Evolutionary conservation across 169 alveolate species (phyloP), one percentile per base, ranked within the genome.

Genomic region (Cryptosporidium felis): DNA sequence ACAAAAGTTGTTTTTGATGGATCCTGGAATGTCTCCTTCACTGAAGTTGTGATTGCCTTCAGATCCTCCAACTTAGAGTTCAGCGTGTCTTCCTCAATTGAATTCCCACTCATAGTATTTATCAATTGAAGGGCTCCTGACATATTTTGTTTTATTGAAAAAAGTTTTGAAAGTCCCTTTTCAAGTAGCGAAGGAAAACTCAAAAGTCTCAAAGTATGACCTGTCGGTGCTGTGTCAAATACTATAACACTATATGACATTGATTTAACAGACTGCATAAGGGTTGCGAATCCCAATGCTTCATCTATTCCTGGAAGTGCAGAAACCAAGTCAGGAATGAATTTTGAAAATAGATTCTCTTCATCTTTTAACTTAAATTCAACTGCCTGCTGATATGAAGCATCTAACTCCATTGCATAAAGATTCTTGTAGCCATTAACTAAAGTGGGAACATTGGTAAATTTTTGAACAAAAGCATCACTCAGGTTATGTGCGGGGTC

Each of bases 141-240:
- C 32, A 90, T 42, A 9, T 95, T 94, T 65, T 92, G 92, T 82
- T 95, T 96, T 61, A 98, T 65, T 51, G 93, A 90, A 26, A 95
- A 90, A 28, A 98, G 49, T 85, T 96, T 95, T 16, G 94, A 93
- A 26, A 97, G 81, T 6, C 98, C 98, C 90, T 96, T 96, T 23
- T 97, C 99, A 28, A 98, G 90, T 51, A 97, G 88, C 38, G 93
- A 94, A 0, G 99, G 99, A 92, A 98, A 97, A 51, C 97, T 95
- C 21, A 98, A 92, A 34, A 98, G 94, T 89, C 99, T 95, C 42
- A 98, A 90, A 12, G 99, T 98, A 89, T 98, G 99, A 0, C 99
- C 99, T 8, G 99, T 98, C 10, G 99, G 99, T 23, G 99, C 99
- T 1, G 99, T 98, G 80, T 98, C 99, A 88, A 98, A 97, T 3